These are phyloP conservation scores for Heliamphora exappendiculata DNA, from an alignment of 148 eudicot species.

Conservation along the genomic window DNA sequence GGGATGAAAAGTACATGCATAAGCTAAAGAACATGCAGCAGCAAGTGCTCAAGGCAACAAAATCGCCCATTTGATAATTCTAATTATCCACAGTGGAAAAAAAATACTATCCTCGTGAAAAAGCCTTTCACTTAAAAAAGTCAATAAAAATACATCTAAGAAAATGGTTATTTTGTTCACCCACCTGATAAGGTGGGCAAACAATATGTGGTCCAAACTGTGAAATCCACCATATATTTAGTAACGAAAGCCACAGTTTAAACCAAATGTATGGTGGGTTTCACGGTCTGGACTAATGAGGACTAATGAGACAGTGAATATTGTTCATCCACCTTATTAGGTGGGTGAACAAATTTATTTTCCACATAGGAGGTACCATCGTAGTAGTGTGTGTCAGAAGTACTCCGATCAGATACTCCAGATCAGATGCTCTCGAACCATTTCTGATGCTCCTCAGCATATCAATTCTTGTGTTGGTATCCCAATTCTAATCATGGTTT, in stretches of 20 bases:
- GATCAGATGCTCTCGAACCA: not conserved
- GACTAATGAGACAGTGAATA: too few relatives aligned
- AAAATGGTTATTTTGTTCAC: too few relatives aligned
- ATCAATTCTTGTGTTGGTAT: not conserved
- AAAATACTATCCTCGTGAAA: not conserved
- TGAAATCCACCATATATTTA: too few relatives aligned
- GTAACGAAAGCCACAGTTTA: too few relatives aligned
- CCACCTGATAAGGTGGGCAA: too few relatives aligned
- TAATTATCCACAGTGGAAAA: not conserved
- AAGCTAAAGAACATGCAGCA: not conserved
- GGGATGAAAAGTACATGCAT: not conserved
- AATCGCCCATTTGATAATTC: not conserved
- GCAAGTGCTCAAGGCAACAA: not conserved
- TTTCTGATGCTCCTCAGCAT: not conserved
- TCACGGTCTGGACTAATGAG: too few relatives aligned
- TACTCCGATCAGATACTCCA: too few relatives aligned
- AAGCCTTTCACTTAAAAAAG: not conserved
- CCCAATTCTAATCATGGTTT: not conserved
- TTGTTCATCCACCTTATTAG: too few relatives aligned
- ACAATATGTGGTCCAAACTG: too few relatives aligned
- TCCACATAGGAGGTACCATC: too few relatives aligned
- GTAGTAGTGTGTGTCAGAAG: not conserved
- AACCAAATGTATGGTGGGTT: too few relatives aligned
- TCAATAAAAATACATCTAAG: not conserved
- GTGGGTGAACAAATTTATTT: too few relatives aligned